These are phyloP conservation scores for Candida sonorensis DNA, from an alignment of 805 yeast species.

Conservation along the genomic window DNA sequence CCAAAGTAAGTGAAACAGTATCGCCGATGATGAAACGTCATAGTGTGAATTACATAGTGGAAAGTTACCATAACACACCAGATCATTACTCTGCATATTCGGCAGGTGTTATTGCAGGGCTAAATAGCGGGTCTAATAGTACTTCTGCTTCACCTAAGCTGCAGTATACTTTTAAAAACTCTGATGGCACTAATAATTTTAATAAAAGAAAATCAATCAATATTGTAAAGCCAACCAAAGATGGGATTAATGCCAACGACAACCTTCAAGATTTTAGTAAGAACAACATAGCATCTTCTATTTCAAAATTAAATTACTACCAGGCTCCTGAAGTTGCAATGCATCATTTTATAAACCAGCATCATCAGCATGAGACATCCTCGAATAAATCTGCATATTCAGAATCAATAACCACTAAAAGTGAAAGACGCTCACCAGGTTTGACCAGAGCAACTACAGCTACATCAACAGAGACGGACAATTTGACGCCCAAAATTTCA, in stretches of 20 bases:
- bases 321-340: conserved; percentile 10
- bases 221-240: conserved; percentile 9
- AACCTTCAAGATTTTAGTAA: too few relatives aligned
- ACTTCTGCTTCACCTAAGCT: not conserved
- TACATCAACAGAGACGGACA: too few relatives aligned
- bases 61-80: too few relatives aligned
- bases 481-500: too few relatives aligned
- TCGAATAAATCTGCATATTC: not conserved
- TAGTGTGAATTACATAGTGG: conserved; percentile 2
- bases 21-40: conserved; percentile 13
- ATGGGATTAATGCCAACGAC: not conserved
- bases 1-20: conserved; percentile 22
- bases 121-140: not conserved
- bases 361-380: conserved; percentile 3
- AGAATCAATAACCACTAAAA: too few relatives aligned
- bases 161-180: not conserved
- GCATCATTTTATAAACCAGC: conserved; percentile 8
- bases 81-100: not conserved
- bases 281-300: too few relatives aligned
- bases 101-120: conserved; percentile 1
- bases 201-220: conserved; percentile 13
- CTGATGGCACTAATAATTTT: not conserved
- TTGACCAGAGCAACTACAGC: not conserved
- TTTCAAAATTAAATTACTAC: conserved; percentile 19
- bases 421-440: too few relatives aligned